Evolutionary conservation across 2,329 filamentous ascomycete genomes (phyloP).

Genomic region (Fusarium sp.): DNA sequence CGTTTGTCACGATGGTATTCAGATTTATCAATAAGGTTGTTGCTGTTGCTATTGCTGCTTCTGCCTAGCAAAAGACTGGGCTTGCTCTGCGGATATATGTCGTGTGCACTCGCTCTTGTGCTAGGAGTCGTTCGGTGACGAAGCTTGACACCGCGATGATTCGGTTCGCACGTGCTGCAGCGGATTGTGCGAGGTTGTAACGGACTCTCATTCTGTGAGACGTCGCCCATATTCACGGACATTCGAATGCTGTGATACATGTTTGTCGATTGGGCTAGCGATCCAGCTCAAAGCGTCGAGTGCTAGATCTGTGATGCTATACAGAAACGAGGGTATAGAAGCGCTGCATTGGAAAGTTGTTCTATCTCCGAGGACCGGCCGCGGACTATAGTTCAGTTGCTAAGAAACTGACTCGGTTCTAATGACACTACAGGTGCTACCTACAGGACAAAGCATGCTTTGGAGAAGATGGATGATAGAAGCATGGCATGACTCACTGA

Average conservation of each 20-base stretch:
- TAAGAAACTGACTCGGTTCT: conserved; percentile 3
- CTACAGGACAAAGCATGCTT: neutral
- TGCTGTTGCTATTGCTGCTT: conserved; percentile 14
- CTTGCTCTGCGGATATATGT: conserved; percentile 3
- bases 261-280: neutral
- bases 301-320: conserved; percentile 5
- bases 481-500: conserved; percentile 14
- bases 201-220: conserved; percentile 31
- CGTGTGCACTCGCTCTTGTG: conserved; percentile 35
- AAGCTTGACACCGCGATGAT: conserved; percentile 22
- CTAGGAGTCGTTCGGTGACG: conserved; percentile 9
- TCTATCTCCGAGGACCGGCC: neutral
- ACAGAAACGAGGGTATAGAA: neutral
- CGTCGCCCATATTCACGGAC: conserved; percentile 15
- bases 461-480: conserved; percentile 11
- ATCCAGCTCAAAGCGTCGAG: conserved; percentile 1
- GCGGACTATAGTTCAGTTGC: neutral
- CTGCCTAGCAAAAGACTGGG: conserved; percentile 14
- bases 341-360: neutral
- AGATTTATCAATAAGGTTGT: neutral
- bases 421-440: conserved; percentile 1
- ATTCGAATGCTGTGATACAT: conserved; percentile 35
- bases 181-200: conserved; percentile 24
- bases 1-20: neutral
- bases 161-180: conserved; percentile 31